Conservation (phyloP, 177 flowering plant species). For the Vitis hybrid region DNA sequence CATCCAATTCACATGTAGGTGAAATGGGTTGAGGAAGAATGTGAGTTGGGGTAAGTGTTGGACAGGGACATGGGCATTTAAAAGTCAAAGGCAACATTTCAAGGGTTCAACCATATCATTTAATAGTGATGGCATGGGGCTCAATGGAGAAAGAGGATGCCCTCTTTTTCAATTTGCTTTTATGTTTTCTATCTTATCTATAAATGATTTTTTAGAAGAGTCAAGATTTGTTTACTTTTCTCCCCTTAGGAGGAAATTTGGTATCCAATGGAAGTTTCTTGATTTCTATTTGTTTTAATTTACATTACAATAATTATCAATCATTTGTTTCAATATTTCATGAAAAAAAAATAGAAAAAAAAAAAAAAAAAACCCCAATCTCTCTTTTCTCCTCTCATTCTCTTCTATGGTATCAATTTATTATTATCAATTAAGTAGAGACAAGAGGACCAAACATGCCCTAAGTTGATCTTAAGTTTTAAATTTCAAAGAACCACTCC, state of each 20-base stretch:
- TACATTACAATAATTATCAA: too few species aligned
- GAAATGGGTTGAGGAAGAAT: neutral
- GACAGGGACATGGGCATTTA: neutral
- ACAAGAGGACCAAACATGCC: neutral
- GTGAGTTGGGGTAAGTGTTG: neutral
- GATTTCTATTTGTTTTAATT: too few species aligned
- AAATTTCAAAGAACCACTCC: slow-evolving; percentile 3
- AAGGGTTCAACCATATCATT: neutral
- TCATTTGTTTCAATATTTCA: too few species aligned
- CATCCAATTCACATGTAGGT: too few species aligned
- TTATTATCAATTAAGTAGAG: neutral
- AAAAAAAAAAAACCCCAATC: neutral
- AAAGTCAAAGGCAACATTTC: neutral
- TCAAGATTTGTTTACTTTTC: slow-evolving; percentile 18
- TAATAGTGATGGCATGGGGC: neutral
- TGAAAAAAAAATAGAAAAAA: neutral
- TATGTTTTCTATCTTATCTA: neutral
- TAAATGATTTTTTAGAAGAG: slow-evolving; percentile 6
- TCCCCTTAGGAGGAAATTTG: too few species aligned
- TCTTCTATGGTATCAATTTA: too few species aligned
- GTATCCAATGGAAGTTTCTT: too few species aligned
- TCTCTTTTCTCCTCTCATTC: too few species aligned
- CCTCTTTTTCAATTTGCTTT: too few species aligned
- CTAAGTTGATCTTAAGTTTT: neutral
- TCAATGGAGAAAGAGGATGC: too few species aligned